Conservation (phyloP, 163 green algal species). For the Scenedesmus sp. region DNA sequence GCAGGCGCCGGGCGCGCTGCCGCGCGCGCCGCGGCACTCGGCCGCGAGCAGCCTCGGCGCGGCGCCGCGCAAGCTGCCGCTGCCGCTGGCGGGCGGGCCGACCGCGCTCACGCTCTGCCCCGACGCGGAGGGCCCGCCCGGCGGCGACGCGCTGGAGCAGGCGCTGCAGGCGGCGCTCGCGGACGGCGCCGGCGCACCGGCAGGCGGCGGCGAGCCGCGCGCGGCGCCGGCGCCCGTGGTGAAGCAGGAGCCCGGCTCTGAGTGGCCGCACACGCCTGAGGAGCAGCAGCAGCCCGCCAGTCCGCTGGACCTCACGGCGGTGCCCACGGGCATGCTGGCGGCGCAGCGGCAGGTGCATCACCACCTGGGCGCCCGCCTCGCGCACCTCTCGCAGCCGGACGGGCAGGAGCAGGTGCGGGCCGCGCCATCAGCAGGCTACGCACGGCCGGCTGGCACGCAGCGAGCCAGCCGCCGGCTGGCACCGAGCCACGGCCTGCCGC, state of each 20-base stretch:
- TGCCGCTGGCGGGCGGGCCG: background rate
- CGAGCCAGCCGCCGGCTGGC: background rate
- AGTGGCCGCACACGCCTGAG: constrained; percentile 38
- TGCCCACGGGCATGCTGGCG: constrained; percentile 9
- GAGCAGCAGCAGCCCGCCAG: background rate
- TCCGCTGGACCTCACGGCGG: constrained; percentile 21
- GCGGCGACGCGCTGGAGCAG: background rate
- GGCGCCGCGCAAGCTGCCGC: constrained; percentile 4
- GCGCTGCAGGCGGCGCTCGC: constrained; percentile 27
- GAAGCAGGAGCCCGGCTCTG: background rate
- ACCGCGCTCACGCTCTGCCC: background rate
- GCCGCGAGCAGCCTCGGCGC: constrained; percentile 21
- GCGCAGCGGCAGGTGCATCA: constrained; percentile 17
- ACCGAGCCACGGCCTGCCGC: background rate
- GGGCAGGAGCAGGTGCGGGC: background rate
- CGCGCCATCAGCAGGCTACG: background rate
- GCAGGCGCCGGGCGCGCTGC: background rate
- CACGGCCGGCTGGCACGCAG: background rate
- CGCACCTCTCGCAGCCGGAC: constrained; percentile 12
- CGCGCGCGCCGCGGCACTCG: background rate
- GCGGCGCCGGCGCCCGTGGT: background rate
- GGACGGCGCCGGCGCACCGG: background rate
- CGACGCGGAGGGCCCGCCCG: background rate
- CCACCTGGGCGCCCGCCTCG: constrained; percentile 21
- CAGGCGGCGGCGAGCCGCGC: constrained; percentile 14